phyloP scores from a whole-genome alignment of 2,329 filamentous ascomycete genomes.

The Ceratocystis alfenasii region DNA sequence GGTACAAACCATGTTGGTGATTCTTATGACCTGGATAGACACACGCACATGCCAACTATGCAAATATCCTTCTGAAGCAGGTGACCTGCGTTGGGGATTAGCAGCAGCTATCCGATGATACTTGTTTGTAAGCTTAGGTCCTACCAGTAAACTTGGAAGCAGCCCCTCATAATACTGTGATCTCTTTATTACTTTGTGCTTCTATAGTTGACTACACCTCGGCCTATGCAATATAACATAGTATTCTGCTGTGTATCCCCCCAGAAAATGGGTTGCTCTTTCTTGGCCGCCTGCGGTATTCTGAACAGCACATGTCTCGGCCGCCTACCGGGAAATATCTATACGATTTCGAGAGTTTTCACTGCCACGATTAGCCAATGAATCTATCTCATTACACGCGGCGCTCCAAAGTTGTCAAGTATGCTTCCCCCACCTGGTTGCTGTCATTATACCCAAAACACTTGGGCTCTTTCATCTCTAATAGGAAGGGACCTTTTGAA shows the following conservation, averaged over 20 bases:
- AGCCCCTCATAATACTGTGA: not conserved
- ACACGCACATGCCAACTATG: not conserved
- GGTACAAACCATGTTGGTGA: too few species aligned
- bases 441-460: not conserved
- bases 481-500: not conserved
- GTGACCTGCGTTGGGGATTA: not conserved
- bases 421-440: not conserved
- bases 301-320: not conserved
- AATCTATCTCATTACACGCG: not conserved
- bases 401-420: too few species aligned
- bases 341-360: not conserved
- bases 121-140: not conserved
- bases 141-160: not conserved
- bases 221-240: too few species aligned
- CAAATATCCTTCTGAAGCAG: too few species aligned
- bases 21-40: not conserved
- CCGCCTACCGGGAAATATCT: not conserved
- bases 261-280: too few species aligned
- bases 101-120: not conserved
- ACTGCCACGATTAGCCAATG: not conserved
- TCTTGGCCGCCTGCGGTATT: too few species aligned
- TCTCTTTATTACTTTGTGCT: not conserved
- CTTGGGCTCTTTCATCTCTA: not conserved
- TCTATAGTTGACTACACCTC: not conserved
- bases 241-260: too few species aligned